Percentiles rank a stretch among this genome's conserved stretches.
Evolutionary conservation across 2,329 filamentous ascomycete species (phyloP).

Genomic region (Fusarium chaquense): DNA sequence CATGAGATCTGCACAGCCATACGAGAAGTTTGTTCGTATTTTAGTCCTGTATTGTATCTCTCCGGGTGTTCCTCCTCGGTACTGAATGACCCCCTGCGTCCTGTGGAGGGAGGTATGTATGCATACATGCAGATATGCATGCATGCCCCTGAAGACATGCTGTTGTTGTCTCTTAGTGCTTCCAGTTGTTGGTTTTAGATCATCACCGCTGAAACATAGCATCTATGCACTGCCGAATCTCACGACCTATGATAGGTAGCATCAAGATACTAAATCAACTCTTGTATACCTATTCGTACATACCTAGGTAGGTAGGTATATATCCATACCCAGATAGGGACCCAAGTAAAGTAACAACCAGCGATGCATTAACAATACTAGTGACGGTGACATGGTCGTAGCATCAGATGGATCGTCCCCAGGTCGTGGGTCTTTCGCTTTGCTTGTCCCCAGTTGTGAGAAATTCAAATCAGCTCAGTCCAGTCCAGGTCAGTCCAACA

Average conservation of each 20-base stretch:
- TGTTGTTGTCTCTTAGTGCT: constrained; percentile 6
- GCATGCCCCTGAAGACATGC: constrained; percentile 27
- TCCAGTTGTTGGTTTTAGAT: background rate
- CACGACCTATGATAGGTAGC: background rate
- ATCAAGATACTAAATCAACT: background rate
- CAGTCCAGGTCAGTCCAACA: background rate
- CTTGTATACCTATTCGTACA: background rate
- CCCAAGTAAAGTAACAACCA: background rate
- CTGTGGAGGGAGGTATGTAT: constrained; percentile 29
- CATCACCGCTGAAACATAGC: constrained; percentile 13
- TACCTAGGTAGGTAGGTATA: background rate
- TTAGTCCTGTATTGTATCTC: constrained; percentile 16
- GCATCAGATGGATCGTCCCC: constrained; percentile 45
- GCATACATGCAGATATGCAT: constrained; percentile 24
- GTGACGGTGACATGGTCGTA: constrained; percentile 9
- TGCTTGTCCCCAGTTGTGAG: constrained; percentile 12
- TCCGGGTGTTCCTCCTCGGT: constrained; percentile 34
- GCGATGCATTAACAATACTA: background rate
- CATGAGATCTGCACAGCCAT: constrained; percentile 36
- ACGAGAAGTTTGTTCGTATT: constrained; percentile 44
- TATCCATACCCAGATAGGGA: background rate
- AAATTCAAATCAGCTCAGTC: constrained; percentile 13
- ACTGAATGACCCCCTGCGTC: constrained; percentile 38
- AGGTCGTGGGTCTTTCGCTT: constrained; percentile 37
- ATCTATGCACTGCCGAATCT: background rate